These are phyloP conservation scores for Russula lepida DNA, from an alignment of 768 basidiomycete genomes.

Conservation along the genomic window DNA sequence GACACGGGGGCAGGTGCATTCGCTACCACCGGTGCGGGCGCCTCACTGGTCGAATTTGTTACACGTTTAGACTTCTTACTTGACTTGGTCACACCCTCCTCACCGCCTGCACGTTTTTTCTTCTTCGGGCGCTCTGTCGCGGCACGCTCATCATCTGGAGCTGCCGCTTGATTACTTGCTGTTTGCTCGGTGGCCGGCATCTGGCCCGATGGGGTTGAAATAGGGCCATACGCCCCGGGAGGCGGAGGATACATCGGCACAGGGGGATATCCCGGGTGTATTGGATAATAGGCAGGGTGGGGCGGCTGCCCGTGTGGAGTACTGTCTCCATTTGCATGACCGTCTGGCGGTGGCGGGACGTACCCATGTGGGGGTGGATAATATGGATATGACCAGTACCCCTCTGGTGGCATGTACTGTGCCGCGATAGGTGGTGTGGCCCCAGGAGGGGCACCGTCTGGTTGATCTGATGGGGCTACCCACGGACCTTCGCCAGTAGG, in stretches of 20 bases:
- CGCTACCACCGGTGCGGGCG: not conserved
- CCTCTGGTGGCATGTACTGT: conserved; percentile 31
- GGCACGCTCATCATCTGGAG: conserved; percentile 10
- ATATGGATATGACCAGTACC: conserved; percentile 38
- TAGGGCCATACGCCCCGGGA: conserved; percentile 23
- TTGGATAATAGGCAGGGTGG: conserved; percentile 34
- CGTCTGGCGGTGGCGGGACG: conserved; percentile 33
- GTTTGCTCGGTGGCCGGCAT: not conserved
- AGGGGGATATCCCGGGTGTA: conserved; percentile 31
- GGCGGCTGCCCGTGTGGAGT: conserved; percentile 26
- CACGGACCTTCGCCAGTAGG: conserved; percentile 29
- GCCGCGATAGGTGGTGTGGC: conserved; percentile 26
- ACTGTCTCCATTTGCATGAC: conserved; percentile 25
- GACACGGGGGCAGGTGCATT: not conserved
- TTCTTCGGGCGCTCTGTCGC: conserved; percentile 8
- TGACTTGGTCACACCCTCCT: conserved; percentile 25
- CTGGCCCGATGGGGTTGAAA: conserved; percentile 11
- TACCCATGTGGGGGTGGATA: conserved; percentile 37
- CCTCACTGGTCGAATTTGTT: not conserved
- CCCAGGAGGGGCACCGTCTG: conserved; percentile 21
- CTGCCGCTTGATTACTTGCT: conserved; percentile 22
- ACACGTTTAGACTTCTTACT: conserved; percentile 29
- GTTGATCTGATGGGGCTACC: conserved; percentile 21
- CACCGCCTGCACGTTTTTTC: conserved; percentile 22
- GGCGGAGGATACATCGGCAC: conserved; percentile 27